These are phyloP conservation scores for Ostreobium quekettii DNA, from an alignment of 139 green algal genomes.

Conservation along the genomic window DNA sequence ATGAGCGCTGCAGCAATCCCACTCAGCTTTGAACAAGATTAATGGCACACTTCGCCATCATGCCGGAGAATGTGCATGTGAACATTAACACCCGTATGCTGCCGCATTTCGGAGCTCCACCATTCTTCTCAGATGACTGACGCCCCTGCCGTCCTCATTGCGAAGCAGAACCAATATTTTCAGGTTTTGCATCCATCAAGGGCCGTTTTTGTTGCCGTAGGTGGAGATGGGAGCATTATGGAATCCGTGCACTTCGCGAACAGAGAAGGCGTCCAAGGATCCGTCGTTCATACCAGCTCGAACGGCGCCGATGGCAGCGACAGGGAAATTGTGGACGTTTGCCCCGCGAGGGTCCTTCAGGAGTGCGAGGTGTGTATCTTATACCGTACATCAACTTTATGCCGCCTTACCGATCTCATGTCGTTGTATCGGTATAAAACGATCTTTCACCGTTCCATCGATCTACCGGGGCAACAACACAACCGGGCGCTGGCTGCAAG, in stretches of 20 bases:
- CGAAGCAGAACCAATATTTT: too few relatives aligned
- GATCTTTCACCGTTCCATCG: not conserved
- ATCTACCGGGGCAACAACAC: not conserved
- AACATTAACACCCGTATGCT: not conserved
- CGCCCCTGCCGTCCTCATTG: not conserved
- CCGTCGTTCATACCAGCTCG: not conserved
- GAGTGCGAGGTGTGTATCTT: constrained; percentile 1
- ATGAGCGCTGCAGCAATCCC: too few relatives aligned
- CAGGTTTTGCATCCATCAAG: not conserved
- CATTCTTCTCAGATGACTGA: not conserved
- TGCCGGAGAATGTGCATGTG: not conserved
- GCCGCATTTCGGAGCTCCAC: not conserved
- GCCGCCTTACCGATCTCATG: not conserved
- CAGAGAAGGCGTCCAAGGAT: not conserved
- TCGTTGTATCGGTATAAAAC: not conserved
- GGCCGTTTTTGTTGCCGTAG: not conserved
- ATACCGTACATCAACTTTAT: not conserved
- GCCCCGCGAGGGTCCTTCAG: not conserved
- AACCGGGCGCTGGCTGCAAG: too few relatives aligned
- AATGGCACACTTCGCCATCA: too few relatives aligned
- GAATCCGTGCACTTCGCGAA: not conserved
- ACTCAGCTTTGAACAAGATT: too few relatives aligned
- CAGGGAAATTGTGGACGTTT: not conserved
- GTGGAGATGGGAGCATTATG: not conserved
- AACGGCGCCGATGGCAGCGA: too few relatives aligned